Evolutionary conservation across 1,139 yeast species (phyloP), one percentile per base, ranked within the genome.

Genomic region (Candida labiduridarum): DNA sequence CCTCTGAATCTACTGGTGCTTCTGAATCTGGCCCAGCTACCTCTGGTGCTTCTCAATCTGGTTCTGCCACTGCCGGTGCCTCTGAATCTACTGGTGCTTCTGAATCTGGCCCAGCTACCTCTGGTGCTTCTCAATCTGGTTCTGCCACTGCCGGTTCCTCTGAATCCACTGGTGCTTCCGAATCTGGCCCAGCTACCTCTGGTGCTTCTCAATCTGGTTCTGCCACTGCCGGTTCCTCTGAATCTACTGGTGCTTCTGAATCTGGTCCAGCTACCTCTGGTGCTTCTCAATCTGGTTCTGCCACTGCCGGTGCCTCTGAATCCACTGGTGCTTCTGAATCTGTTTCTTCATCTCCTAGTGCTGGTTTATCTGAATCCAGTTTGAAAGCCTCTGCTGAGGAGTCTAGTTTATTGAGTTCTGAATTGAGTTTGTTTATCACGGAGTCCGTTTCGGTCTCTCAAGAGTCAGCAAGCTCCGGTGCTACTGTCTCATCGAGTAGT

Each of bases 401-500:
- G 29, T 25, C 29, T 25, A 25, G 8, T 7, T 25, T 8, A 2
- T 25, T 25, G 29, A 25, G 29, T 25, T n/a, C 38, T 15, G 25
- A 30, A 12, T 30, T 11, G 5, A 11, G n/a, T 30, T 5, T 6
- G 8, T 3, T 27, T 3, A 25, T 15, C 12, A 19, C 30, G 1
- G 7, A 5, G 3, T 30, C 38, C 2, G 14, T 9, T 2, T 34
- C 19, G 2, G 5, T n/a, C 2, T 3, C 25, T 11, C 25, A 36
- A 36, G 40, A 18, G 25, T 6, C 27, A 15, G 18, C 35, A 7
- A 25, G 29, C 30, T 14, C 42, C 15, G 27, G 41, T 7, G 3
- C 46, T 4, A 44, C 49, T 16, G 45, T 47, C 6, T 18, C 45
- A n/a, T 48, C 49, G 15, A 39, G 44, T n/a, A 31, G 39, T 31